phyloP scores from a whole-genome alignment of 2,329 filamentous ascomycete species.

The Penicillium freii region DNA sequence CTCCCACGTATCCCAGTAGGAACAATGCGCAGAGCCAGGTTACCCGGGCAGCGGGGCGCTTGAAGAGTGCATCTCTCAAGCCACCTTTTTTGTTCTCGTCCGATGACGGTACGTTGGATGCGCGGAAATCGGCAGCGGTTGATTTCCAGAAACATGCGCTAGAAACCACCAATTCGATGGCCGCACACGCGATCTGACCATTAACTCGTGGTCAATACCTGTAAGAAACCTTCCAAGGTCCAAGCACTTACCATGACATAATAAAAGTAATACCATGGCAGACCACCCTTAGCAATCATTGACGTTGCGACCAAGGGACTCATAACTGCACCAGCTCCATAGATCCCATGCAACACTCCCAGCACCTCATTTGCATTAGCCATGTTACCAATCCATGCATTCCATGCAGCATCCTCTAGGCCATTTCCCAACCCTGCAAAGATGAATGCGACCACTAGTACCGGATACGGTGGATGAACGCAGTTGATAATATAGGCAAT shows the following conservation, averaged over 20 bases:
- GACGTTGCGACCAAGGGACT: constrained; percentile 69
- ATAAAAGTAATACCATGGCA: constrained; percentile 72
- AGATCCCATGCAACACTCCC: constrained; percentile 71
- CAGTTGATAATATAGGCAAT: constrained; percentile 39
- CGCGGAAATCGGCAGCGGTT: constrained; percentile 19
- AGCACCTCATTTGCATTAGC: constrained; percentile 70
- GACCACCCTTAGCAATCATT: constrained; percentile 62
- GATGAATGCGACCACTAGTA: constrained; percentile 42
- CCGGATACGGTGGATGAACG: constrained; percentile 43
- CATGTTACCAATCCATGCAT: constrained; percentile 69
- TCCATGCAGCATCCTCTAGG: constrained; percentile 55
- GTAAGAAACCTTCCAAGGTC: too few species aligned
- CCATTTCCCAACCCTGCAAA: constrained; percentile 46
- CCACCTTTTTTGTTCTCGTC: constrained; percentile 21
- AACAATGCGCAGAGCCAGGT: constrained; percentile 56
- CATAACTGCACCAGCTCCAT: constrained; percentile 69
- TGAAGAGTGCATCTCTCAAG: constrained; percentile 20
- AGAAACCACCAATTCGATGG: constrained; percentile 26
- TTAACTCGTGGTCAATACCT: background rate
- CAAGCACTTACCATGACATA: constrained; percentile 65
- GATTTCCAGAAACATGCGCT: constrained; percentile 24
- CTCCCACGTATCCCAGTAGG: constrained; percentile 74
- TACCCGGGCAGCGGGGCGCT: constrained; percentile 23
- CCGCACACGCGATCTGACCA: constrained; percentile 26
- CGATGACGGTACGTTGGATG: constrained; percentile 6